Evolutionary conservation across 192 early-diverging fungal species (phyloP).

Genomic region (Gigaspora rosea): DNA sequence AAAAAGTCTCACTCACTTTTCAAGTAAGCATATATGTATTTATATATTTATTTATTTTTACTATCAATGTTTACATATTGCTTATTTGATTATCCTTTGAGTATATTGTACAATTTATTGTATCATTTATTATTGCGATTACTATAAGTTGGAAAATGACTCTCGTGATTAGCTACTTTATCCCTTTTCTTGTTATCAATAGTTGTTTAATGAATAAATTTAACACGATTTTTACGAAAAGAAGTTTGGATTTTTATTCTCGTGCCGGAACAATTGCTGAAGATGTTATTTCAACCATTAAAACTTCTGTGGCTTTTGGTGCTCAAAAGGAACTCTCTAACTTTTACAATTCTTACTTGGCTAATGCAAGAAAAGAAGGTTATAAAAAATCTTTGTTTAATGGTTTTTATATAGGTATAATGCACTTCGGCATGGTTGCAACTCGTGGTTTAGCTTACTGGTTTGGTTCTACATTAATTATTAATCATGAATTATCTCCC

Average conservation of each 20-base stretch:
- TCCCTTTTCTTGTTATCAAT: conserved; percentile 39
- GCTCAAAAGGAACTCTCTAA: conserved; percentile 66
- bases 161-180: background rate
- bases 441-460: too few species aligned
- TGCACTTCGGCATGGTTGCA: conserved; percentile 71
- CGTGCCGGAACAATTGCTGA: conserved; percentile 81
- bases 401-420: conserved; percentile 67
- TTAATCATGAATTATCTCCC: too few species aligned
- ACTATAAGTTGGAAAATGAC: conserved; percentile 53
- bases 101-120: conserved; percentile 62
- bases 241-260: conserved; percentile 69
- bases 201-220: conserved; percentile 42
- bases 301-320: conserved; percentile 87
- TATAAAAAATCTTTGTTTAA: conserved; percentile 63
- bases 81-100: conserved; percentile 54
- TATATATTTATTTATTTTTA: too few species aligned
- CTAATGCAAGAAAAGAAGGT: conserved; percentile 60
- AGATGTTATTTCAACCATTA: conserved; percentile 77
- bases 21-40: too few species aligned
- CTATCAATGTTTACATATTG: too few species aligned
- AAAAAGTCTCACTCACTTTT: conserved; percentile 58
- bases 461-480: too few species aligned
- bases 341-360: too few species aligned
- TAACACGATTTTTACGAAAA: conserved; percentile 48
- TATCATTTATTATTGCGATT: conserved; percentile 76